Evolutionary conservation across 768 basidiomycete species (phyloP).

Genomic region (Naganishia randhawae): DNA sequence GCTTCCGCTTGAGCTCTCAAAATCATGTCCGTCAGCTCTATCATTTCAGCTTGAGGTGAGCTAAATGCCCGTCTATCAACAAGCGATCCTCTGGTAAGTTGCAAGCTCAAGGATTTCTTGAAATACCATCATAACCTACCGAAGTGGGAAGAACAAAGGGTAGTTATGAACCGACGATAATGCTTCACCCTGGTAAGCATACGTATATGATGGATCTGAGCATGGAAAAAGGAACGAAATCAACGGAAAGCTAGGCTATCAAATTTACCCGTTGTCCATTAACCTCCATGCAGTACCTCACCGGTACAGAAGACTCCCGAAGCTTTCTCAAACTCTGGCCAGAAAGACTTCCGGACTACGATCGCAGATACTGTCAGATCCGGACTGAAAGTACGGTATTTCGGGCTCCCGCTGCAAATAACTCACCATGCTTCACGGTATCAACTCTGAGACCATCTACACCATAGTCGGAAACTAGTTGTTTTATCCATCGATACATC

Average conservation of each 20-base stretch:
- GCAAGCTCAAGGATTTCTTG: neutral
- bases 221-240: neutral
- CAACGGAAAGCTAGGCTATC: neutral
- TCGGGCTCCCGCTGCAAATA: neutral
- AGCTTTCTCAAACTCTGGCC: constrained; percentile 67
- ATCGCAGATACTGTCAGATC: neutral
- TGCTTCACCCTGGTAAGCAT: constrained; percentile 41
- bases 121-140: constrained; percentile 28
- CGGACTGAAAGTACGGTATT: neutral
- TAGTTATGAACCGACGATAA: constrained; percentile 48
- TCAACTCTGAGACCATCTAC: constrained; percentile 30
- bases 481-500: constrained; percentile 62
- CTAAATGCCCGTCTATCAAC: constrained; percentile 25
- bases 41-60: neutral
- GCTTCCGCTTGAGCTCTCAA: constrained; percentile 21
- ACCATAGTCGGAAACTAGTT: constrained; percentile 24
- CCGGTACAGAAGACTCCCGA: constrained; percentile 83
- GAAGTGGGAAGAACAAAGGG: constrained; percentile 47
- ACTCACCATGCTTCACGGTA: constrained; percentile 56
- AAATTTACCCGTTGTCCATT: neutral
- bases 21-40: constrained; percentile 26
- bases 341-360: constrained; percentile 63
- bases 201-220: constrained; percentile 43
- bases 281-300: constrained; percentile 58
- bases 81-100: neutral